Evolutionary conservation across 1,284 basidiomycete genomes (phyloP).

Genomic region (Sporisorium sorghi): DNA sequence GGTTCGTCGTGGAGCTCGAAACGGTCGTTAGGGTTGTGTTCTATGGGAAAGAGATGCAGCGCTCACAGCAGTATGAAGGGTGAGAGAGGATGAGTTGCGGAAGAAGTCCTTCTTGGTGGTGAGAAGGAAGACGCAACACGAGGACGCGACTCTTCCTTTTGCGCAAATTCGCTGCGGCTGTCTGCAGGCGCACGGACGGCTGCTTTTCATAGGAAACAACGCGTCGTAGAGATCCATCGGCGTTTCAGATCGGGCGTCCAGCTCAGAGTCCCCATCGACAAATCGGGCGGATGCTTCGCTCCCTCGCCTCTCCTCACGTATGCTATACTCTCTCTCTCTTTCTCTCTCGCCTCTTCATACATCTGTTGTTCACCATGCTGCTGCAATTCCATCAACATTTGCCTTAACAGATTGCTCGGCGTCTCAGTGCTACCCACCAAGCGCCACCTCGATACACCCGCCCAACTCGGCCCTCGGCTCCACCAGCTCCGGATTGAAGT

Average conservation of each 20-base stretch:
- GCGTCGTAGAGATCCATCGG: constrained; percentile 2
- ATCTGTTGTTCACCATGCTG: background rate
- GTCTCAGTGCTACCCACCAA: constrained; percentile 23
- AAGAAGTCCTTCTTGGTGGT: background rate
- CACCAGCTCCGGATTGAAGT: constrained; percentile 59
- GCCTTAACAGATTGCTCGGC: too few species aligned
- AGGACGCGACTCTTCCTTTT: background rate
- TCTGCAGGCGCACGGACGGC: constrained; percentile 5
- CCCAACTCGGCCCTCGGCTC: constrained; percentile 66
- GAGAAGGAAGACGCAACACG: constrained; percentile 3
- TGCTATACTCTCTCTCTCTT: background rate
- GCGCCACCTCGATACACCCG: constrained; percentile 53
- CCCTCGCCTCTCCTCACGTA: too few species aligned
- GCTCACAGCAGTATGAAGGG: background rate
- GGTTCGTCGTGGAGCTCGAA: too few species aligned
- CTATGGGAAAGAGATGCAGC: background rate
- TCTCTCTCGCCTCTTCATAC: background rate
- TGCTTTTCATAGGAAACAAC: background rate
- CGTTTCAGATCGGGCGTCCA: background rate
- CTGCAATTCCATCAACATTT: background rate
- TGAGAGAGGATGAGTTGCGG: background rate
- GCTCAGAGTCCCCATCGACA: too few species aligned
- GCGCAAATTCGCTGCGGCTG: background rate
- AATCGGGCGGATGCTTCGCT: too few species aligned
- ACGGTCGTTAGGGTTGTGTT: background rate